These are phyloP conservation scores for Stachybotrys elegans DNA, from an alignment of 2,329 filamentous ascomycete species.

Conservation along the genomic window DNA sequence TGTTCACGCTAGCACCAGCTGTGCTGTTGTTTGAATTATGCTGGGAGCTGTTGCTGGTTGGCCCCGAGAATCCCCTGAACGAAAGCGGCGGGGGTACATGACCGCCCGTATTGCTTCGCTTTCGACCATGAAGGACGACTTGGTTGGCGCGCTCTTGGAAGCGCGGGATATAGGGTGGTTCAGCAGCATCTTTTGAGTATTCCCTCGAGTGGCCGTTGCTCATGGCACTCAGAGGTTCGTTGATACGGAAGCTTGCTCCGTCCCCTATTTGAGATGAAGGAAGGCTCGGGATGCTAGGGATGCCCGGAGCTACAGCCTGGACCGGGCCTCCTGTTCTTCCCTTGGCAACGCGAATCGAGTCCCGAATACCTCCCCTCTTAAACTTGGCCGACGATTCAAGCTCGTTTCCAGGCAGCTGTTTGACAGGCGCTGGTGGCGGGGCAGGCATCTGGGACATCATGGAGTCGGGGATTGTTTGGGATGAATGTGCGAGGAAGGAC, in stretches of 20 bases:
- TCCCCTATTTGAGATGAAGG: conserved; percentile 32
- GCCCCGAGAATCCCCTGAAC: conserved; percentile 73
- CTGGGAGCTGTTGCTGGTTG: conserved; percentile 34
- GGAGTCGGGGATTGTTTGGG: conserved; percentile 73
- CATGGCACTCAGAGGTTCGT: conserved; percentile 33
- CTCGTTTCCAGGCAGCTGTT: conserved; percentile 41
- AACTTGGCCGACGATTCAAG: conserved; percentile 43
- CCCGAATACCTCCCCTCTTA: conserved; percentile 61
- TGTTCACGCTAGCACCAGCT: conserved; percentile 51
- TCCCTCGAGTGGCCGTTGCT: conserved; percentile 37
- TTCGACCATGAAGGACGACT: conserved; percentile 62
- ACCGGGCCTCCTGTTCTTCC: conserved; percentile 42
- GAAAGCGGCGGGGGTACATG: conserved; percentile 64
- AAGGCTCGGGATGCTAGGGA: conserved; percentile 49
- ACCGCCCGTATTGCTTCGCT: conserved; percentile 84
- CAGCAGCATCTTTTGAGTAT: conserved; percentile 55
- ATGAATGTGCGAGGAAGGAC: conserved; percentile 89
- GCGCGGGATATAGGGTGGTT: conserved; percentile 67
- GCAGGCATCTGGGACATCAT: conserved; percentile 39
- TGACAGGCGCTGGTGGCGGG: conserved; percentile 25
- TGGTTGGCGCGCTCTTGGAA: conserved; percentile 55
- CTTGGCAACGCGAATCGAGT: conserved; percentile 88
- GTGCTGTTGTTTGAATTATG: conserved; percentile 52
- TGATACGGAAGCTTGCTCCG: conserved; percentile 27
- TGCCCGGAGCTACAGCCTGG: conserved; percentile 44